phyloP scores from a whole-genome alignment of 169 alveolate species.

The Eimeria tenella region DNA sequence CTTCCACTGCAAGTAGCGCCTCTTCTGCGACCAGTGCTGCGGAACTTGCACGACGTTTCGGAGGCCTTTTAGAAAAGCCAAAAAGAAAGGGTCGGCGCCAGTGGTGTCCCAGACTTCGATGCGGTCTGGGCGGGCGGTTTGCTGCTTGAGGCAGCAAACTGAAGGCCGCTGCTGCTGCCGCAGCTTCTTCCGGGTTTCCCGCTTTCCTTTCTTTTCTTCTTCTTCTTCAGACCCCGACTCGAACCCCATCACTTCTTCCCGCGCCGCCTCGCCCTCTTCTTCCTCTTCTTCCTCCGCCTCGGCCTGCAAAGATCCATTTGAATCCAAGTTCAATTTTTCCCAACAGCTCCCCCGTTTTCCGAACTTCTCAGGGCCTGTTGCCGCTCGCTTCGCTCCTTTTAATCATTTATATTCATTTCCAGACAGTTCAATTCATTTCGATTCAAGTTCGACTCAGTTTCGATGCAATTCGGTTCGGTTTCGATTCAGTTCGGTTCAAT shows the following conservation, averaged over 20 bases:
- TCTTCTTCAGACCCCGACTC: conserved; percentile 51
- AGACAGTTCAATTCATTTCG: too few relatives aligned
- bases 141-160: conserved; percentile 81
- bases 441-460: too few relatives aligned
- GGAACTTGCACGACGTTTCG: conserved; percentile 98
- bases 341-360: too few relatives aligned
- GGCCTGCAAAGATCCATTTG: background rate
- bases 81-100: conserved; percentile 96
- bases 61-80: conserved; percentile 95
- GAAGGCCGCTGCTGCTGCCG: conserved; percentile 81
- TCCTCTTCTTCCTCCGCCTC: conserved; percentile 69
- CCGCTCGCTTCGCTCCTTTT: too few relatives aligned
- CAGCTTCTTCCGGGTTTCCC: conserved; percentile 76
- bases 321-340: too few relatives aligned
- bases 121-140: conserved; percentile 88
- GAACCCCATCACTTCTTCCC: conserved; percentile 73
- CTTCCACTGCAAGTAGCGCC: conserved; percentile 96
- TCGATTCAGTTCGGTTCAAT: too few relatives aligned
- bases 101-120: conserved; percentile 98
- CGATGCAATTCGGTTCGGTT: too few relatives aligned
- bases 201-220: conserved; percentile 48
- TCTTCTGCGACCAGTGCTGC: conserved; percentile 98
- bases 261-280: conserved; percentile 69
- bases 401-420: too few relatives aligned
- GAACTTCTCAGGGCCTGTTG: too few relatives aligned